phyloP scores from a whole-genome alignment of 129 eudicot species.

The Ambrosia trifida region DNA sequence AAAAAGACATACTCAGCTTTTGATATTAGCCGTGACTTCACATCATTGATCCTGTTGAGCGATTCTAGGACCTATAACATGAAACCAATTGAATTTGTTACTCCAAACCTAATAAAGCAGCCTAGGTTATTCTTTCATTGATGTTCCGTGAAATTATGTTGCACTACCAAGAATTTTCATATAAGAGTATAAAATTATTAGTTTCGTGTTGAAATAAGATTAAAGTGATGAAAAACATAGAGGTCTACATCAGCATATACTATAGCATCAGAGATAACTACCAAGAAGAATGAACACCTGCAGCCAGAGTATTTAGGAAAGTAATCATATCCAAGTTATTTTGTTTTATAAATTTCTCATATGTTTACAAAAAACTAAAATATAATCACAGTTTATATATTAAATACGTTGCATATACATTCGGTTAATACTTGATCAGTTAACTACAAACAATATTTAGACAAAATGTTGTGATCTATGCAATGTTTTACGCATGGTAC shows the following conservation, averaged over 20 bases:
- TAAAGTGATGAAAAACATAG: neutral
- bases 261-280: slow-evolving; percentile 9
- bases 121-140: neutral
- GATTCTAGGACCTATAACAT: slow-evolving; percentile 64
- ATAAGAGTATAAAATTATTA: neutral
- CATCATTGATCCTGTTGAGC: slow-evolving; percentile 63
- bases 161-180: neutral
- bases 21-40: slow-evolving; percentile 59
- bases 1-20: slow-evolving; percentile 65
- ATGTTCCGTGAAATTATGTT: neutral
- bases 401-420: neutral
- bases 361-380: slow-evolving; percentile 13
- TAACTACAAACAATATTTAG: neutral
- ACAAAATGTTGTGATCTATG: slow-evolving; percentile 16
- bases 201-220: neutral
- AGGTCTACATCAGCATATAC: neutral
- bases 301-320: neutral
- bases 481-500: neutral
- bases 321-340: neutral
- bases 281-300: neutral
- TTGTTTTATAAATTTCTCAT: neutral
- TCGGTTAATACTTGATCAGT: neutral
- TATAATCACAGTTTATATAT: neutral
- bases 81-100: slow-evolving; percentile 18
- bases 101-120: slow-evolving; percentile 21